A percentile compares a stretch with the other conserved stretches of the same genome.
Conservation (phyloP, 352 stramenopile genomes). For the Pythium biforme region DNA sequence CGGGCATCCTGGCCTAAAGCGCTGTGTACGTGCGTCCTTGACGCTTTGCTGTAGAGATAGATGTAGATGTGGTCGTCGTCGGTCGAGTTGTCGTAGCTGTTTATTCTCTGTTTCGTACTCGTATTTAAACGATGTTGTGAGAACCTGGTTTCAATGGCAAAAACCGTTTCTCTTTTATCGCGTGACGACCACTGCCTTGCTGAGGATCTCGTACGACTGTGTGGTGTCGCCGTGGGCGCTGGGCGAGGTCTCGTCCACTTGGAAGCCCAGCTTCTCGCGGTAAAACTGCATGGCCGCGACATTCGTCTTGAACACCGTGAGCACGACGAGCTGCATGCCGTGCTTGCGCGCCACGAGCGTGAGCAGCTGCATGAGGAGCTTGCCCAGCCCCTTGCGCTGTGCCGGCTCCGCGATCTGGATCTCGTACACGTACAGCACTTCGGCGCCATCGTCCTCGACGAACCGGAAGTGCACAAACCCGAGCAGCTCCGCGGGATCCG, state of each 20-base stretch:
- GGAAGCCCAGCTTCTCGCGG: constrained; percentile 78
- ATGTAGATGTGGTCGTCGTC: neutral
- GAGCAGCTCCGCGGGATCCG: constrained; percentile 34
- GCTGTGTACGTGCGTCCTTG: neutral
- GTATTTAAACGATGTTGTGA: constrained; percentile 15
- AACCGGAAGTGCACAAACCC: constrained; percentile 94
- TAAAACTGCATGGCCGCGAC: constrained; percentile 89
- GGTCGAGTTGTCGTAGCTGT: neutral
- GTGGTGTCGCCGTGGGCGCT: constrained; percentile 67
- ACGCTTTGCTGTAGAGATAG: neutral
- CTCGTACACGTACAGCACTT: constrained; percentile 94
- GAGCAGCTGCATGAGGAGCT: constrained; percentile 90
- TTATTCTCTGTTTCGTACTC: constrained; percentile 7
- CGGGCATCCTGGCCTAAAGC: constrained; percentile 10
- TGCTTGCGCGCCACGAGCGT: constrained; percentile 76
- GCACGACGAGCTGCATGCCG: constrained; percentile 88
- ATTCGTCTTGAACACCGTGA: constrained; percentile 95
- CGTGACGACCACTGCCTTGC: constrained; percentile 51
- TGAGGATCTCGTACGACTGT: constrained; percentile 86
- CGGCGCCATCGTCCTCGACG: constrained; percentile 88
- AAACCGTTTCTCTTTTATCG: constrained; percentile 6
- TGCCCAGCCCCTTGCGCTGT: constrained; percentile 84
- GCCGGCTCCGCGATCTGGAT: constrained; percentile 76
- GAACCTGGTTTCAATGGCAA: constrained; percentile 16
- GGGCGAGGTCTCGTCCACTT: constrained; percentile 90